Base-by-base conservation (phyloP, 163 green algal species). In the Chlorella variabilis region DNA sequence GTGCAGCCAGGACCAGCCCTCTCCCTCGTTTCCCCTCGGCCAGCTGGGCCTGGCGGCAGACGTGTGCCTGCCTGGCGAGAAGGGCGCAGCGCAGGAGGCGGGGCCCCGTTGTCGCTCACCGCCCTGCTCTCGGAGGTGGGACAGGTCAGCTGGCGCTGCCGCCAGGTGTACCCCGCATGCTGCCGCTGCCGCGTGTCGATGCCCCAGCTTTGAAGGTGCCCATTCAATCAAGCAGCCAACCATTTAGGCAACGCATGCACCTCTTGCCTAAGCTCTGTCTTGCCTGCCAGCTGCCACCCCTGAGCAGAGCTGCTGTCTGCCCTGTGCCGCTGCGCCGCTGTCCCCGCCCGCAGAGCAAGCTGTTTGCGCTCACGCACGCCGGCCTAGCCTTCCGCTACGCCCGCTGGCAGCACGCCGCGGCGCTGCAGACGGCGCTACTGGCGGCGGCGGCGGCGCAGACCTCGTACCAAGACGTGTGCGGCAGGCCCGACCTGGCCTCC, bases 311-410 rank as follows among this genome's bases (percentile, higher is more conserved):
- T 15, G 11, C 45, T 54, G 45, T 15, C 45, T 63, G 23, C 23
- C 18, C 18, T 63, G 54, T 54, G 38, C 65, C 18, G 18, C 51
- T 54, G 9, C 51, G 3, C 20, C 41, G 7, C 23, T 23, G 29
- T 1, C 33, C 49, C 48, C 5, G 31, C 34, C 2, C 21, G 38
- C 73, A 80, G 73, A 71, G 56, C 73, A 70, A 70, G 38, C 54
- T 80, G 3, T 80, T 80, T 59, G 73, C 73, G 8, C 56, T 80
- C 4, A 11, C 48, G 27, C 73, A 80, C 38, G 29, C 73, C 21
- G 73, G 73, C 21, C 27, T 80, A 15, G 54, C 73, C 15, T 80
- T 80, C 56, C 73, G 73, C 73, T 80, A 70, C 56, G 20, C 15
- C 27, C 54, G 73, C 54, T 80, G 73, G 73, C 73, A 80, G 56